Base-by-base conservation (phyloP, 805 yeast genomes). In the Hanseniaspora jakobsenii region DNA sequence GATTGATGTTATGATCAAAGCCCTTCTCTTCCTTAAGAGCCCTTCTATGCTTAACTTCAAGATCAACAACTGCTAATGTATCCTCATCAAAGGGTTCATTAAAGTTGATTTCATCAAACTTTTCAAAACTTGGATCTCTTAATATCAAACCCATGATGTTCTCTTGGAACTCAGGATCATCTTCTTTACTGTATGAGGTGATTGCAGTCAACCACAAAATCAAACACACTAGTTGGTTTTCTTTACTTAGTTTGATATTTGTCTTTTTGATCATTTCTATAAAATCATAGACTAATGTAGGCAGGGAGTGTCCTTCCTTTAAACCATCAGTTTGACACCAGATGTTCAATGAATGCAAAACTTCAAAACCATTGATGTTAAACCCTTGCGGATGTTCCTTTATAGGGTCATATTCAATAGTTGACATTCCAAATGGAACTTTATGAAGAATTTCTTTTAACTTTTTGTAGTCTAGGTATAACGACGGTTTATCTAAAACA, bases 311-410 rank as follows among this genome's bases (percentile, higher is more conserved):
- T 29, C 29, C 22, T 32, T 40, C 44, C 28, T 19, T 21, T 3
- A 29, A 19, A 4, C 44, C 44, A 21, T 40, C 18, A 1, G 37
- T 32, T 14, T 32, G 29, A 28, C 44, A 40, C 44, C 44, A 40
- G 12, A 32, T 36, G 21, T 40, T 40, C 21, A 40, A 21, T 1
- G 22, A 30, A 21, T 31, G 17, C n/a, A 40, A 24, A 12, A 40
- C 44, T 19, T 40, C 38, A 18, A 40, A 32, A 7, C 44, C 44
- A 28, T 40, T 40, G 16, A 40, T 16, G n/a, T 40, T 40, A n/a
- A 32, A 26, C 14, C 29, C 44, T 16, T 40, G 44, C 10, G 44
- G 44, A 21, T 40, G 44, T 2, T 14, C 31, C 9, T 8, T 12
- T 9, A 40, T 6, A 18, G 27, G 24, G 5, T 40, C 38, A 10